Percentiles rank a stretch among this genome's conserved stretches.
phyloP scores from a whole-genome alignment of 345 rosid genomes.

The Camelina hispida region DNA sequence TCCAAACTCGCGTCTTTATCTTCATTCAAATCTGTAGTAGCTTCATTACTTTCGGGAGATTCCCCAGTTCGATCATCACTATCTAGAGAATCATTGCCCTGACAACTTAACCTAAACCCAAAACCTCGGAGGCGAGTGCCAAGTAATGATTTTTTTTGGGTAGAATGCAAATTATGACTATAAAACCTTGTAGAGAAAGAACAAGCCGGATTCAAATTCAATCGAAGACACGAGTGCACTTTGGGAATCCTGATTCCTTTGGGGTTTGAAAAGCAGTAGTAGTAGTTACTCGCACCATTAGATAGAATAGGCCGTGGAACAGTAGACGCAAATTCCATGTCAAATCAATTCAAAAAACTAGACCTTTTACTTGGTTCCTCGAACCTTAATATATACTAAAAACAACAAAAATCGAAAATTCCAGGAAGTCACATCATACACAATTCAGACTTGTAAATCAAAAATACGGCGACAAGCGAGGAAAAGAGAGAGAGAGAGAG shows the following conservation, averaged over 20 bases:
- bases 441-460: not conserved
- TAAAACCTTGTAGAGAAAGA: slow-evolving; percentile 40
- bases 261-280: slow-evolving; percentile 39
- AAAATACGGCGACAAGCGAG: not conserved
- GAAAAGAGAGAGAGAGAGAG: not conserved
- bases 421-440: not conserved
- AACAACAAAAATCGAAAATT: no score
- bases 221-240: slow-evolving; percentile 29
- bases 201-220: slow-evolving; percentile 40
- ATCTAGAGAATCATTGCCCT: slow-evolving; percentile 66
- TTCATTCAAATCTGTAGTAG: slow-evolving; percentile 38
- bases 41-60: slow-evolving; percentile 47
- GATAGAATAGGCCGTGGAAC: slow-evolving; percentile 51
- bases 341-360: slow-evolving; percentile 23
- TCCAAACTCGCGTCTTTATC: slow-evolving; percentile 54
- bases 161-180: slow-evolving; percentile 34
- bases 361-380: slow-evolving; percentile 22
- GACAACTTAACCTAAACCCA: slow-evolving; percentile 54
- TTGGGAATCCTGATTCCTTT: slow-evolving; percentile 48
- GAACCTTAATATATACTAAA: not conserved
- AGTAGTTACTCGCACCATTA: slow-evolving; percentile 28
- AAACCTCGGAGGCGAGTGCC: slow-evolving; percentile 40
- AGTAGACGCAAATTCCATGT: slow-evolving; percentile 65
- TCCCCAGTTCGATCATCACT: slow-evolving; percentile 61
- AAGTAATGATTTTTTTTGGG: slow-evolving; percentile 42